phyloP scores from a whole-genome alignment of 768 basidiomycete genomes.

The Phanerochaete carnosa region DNA sequence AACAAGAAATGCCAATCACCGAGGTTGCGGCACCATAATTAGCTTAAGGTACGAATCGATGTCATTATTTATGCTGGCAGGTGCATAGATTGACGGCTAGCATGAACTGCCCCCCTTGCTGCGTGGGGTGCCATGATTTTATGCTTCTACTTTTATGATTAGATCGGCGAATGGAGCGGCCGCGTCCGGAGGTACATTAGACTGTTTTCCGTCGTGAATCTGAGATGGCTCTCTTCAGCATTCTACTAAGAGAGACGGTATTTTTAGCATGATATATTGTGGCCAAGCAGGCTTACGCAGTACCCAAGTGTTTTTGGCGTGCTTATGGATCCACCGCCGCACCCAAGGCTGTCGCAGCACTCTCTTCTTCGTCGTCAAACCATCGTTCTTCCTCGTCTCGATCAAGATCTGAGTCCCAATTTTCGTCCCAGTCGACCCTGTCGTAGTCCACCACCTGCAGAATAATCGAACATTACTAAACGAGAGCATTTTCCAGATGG shows the following conservation, averaged over 20 bases:
- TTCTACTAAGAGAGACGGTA: neutral
- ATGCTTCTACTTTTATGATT: too few relatives aligned
- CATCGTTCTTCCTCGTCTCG: slow-evolving; percentile 64
- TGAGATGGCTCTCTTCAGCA: too few relatives aligned
- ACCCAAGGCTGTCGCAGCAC: slow-evolving; percentile 1
- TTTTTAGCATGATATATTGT: neutral
- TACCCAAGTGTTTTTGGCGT: neutral
- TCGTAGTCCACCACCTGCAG: slow-evolving; percentile 67
- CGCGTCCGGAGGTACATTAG: neutral
- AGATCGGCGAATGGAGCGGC: neutral
- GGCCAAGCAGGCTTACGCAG: neutral
- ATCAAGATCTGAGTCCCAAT: slow-evolving; percentile 56
- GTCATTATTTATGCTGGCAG: too few relatives aligned
- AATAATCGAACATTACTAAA: slow-evolving; percentile 1
- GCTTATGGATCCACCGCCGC: neutral
- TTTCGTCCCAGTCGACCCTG: slow-evolving; percentile 71
- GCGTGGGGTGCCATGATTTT: too few relatives aligned
- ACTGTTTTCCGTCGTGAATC: too few relatives aligned
- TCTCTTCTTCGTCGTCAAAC: slow-evolving; percentile 65
- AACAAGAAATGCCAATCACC: slow-evolving; percentile 31
- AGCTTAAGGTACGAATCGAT: slow-evolving; percentile 24
- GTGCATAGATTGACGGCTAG: too few relatives aligned
- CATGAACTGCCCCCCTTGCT: too few relatives aligned
- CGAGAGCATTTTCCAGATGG: neutral
- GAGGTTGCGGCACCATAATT: slow-evolving; percentile 42